phyloP scores from a whole-genome alignment of 2,329 filamentous ascomycete species.

The Ilyonectria robusta region DNA sequence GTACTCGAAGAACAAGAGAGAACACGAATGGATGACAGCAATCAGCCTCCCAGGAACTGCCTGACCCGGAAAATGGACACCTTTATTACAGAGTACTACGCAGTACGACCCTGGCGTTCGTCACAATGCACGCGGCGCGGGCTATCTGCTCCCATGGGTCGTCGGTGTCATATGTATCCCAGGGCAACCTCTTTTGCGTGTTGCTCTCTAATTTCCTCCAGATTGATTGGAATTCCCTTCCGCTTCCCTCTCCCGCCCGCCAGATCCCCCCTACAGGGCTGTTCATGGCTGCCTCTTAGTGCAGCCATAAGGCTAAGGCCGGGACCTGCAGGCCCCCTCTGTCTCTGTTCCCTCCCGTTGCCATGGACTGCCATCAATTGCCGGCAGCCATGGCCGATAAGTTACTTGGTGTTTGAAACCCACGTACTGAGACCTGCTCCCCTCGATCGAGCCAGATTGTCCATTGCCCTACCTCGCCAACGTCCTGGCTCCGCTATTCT shows the following conservation, averaged over 20 bases:
- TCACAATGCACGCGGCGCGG: not conserved
- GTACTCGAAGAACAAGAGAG: not conserved
- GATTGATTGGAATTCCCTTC: slow-evolving; percentile 44
- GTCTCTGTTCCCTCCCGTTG: not conserved
- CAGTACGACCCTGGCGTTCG: not conserved
- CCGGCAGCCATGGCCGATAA: not conserved
- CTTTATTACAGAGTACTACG: slow-evolving; percentile 26
- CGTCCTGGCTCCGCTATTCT: not conserved
- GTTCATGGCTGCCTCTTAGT: slow-evolving; percentile 1
- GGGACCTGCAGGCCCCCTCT: not conserved
- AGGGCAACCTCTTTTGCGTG: slow-evolving; percentile 39
- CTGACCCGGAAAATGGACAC: slow-evolving; percentile 3
- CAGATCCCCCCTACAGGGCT: slow-evolving; percentile 11
- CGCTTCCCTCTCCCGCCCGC: slow-evolving; percentile 17
- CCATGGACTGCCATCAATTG: not conserved
- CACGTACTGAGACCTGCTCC: not conserved
- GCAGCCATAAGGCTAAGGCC: slow-evolving; percentile 8
- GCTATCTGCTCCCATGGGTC: not conserved
- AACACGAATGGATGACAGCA: not conserved
- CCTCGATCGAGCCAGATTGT: not conserved
- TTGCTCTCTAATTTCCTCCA: slow-evolving; percentile 40
- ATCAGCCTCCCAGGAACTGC: not conserved
- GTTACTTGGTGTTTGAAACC: not conserved
- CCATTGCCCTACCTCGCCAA: not conserved
- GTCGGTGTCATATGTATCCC: slow-evolving; percentile 36